Base-by-base conservation (phyloP, 1,139 yeast species). In the Kodamaea plutei region DNA sequence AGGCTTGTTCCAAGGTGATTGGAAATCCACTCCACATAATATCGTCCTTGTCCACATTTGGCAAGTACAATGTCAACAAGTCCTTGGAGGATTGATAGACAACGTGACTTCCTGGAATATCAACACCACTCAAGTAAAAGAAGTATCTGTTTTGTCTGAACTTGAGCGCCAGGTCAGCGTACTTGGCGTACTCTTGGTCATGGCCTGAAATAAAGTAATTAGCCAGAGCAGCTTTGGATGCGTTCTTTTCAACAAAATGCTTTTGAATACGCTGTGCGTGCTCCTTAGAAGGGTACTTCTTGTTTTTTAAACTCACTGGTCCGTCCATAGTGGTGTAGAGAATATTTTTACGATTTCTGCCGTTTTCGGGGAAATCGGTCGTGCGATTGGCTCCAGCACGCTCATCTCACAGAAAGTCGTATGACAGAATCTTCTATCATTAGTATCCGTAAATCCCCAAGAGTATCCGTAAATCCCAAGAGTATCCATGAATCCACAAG, bases 1-100 rank as follows among this genome's bases (percentile, higher is more conserved):
- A 37, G 0, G 96, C 96, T 14, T 81, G 78, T 31, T 80, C 78
- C n/a, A 68, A 47, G 23, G 76, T 63, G 32, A 85, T 43, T 2
- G 98, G 97, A 58, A 82, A 54, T 0, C 98, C 98, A 35, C 93
- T 80, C 97, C 98, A 91, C 89, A 91, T 84, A 29, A 91, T 84
- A 52, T 85, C 96, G 28, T 91, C 97, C 31, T 73, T 61, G 52
- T 88, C 95, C 29, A 89, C 68, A 36, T 83, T 73, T 3, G 97
- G 96, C 32, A 91, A 65, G 50, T 83, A 89, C 27, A 89, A 62
- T 0, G 79, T 76, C 42, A 87, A 67, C 34, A 73, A 65, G 33
- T 82, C 87, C 12, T 56, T 44, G 3, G 48, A 48, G 16, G 79
- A 54, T 27, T 76, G 64, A 50, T 75, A 91, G 16, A 83, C 58